Evolutionary conservation across 345 rosid species (phyloP), one percentile per base, ranked within the genome.

Genomic region (Lagerstroemia speciosa): DNA sequence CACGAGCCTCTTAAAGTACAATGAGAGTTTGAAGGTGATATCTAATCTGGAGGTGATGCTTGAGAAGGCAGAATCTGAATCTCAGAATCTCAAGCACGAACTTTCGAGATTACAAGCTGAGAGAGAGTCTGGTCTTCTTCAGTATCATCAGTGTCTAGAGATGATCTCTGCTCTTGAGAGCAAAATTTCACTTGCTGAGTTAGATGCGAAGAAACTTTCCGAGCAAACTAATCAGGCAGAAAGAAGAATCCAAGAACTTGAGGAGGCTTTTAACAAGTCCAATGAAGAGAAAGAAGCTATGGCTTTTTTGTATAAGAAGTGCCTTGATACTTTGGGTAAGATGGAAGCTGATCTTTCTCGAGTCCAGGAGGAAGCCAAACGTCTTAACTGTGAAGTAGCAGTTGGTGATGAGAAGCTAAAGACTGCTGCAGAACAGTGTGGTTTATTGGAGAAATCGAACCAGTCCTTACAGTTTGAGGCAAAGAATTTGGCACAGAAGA

Each of bases 381-480:
- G 81, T 71, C 86, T 88, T 30, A 88, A 77, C 68, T 74, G 76
- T 70, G 88, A 89, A 80, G 77, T 89, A 77, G 66, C 83, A 52
- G 76, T 77, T 46, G 85, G 86, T 58, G 86, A 83, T 73, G 80
- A 67, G 69, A 84, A 80, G 40, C 19, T 85, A 76, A 90, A 84
- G 83, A 78, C 75, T 67, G 80, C 77, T 22, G 90, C 77, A 68
- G 92, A 88, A 43, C 87, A 75, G 62, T 77, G 84, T 72, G 72
- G 67, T 80, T 64, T 81, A 67, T 73, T 91, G 80, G 89, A 87
- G 81, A 81, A 64, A 64, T 84, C 89, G 38, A 91, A 91, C 78
- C 84, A 80, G 62, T 76, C 82, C 71, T 80, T 94, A 76, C 88
- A 84, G 79, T 64, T 71, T n/a, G 89, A 89, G 78, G 83, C 95